phyloP scores from a whole-genome alignment of 2,329 filamentous ascomycete species.

The Aspergillus intermedius region DNA sequence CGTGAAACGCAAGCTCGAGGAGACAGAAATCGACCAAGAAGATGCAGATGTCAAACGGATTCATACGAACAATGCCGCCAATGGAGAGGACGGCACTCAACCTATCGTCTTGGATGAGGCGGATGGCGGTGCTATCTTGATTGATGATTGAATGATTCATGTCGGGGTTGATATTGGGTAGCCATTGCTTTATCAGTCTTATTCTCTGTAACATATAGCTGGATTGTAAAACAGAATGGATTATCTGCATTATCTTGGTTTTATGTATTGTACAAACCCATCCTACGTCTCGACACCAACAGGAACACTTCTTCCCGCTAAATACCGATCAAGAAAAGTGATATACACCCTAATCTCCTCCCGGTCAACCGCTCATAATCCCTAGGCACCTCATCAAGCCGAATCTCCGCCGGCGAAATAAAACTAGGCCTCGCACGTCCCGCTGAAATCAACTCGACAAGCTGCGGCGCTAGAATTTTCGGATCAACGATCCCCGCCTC shows the following conservation, averaged over 20 bases:
- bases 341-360: not conserved
- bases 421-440: not conserved
- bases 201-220: not conserved
- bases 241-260: too few species aligned
- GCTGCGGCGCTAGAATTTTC: not conserved
- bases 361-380: not conserved
- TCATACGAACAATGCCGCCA: slow-evolving; percentile 29
- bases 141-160: slow-evolving; percentile 48
- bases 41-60: slow-evolving; percentile 39
- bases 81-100: slow-evolving; percentile 33
- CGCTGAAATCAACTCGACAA: not conserved
- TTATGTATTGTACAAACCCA: too few species aligned
- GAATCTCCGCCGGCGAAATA: not conserved
- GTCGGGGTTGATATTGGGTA: not conserved
- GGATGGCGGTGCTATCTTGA: slow-evolving; percentile 58
- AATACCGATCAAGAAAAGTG: not conserved
- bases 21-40: slow-evolving; percentile 29
- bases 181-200: not conserved
- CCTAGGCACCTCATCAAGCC: not conserved
- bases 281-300: too few species aligned
- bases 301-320: too few species aligned
- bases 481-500: not conserved
- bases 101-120: slow-evolving; percentile 44
- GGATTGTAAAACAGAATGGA: too few species aligned
- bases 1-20: slow-evolving; percentile 37